phyloP scores from a whole-genome alignment of 352 stramenopile species.

The Phytophthora crassamura region DNA sequence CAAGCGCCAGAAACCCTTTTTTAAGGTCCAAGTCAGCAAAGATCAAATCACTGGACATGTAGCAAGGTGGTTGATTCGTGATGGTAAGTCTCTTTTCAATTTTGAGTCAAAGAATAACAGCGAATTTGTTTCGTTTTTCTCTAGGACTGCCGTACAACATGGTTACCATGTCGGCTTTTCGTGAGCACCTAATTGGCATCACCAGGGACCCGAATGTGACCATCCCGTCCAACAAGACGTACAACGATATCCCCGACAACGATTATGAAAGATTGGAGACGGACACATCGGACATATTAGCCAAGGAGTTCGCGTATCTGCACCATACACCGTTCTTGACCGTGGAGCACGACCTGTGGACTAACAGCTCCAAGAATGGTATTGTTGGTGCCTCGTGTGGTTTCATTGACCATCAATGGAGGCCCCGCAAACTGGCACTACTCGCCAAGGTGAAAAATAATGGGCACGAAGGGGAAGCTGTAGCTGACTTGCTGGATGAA shows the following conservation, averaged over 20 bases:
- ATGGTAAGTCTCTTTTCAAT: neutral
- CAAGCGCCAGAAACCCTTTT: constrained; percentile 4
- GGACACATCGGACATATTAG: neutral
- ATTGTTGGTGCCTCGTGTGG: constrained; percentile 7
- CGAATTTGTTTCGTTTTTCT: neutral
- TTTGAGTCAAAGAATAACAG: neutral
- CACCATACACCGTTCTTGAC: constrained; percentile 5
- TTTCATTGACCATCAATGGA: neutral
- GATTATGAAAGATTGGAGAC: neutral
- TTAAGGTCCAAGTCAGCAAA: neutral
- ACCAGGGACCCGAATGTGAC: neutral
- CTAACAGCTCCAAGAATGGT: constrained; percentile 5
- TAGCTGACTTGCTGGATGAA: neutral
- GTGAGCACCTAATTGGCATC: neutral
- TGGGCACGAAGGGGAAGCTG: constrained; percentile 1
- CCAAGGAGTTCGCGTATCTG: constrained; percentile 1
- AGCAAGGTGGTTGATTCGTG: constrained; percentile 4
- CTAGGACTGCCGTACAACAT: constrained; percentile 6
- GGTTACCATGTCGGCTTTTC: constrained; percentile 7
- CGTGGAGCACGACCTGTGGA: constrained; percentile 9
- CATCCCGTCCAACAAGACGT: constrained; percentile 5
- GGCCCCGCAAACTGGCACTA: neutral
- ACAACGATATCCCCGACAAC: constrained; percentile 7
- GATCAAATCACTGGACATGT: constrained; percentile 8
- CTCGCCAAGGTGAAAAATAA: constrained; percentile 1